phyloP scores from a whole-genome alignment of 129 eudicot genomes.

The Helianthus annuus region DNA sequence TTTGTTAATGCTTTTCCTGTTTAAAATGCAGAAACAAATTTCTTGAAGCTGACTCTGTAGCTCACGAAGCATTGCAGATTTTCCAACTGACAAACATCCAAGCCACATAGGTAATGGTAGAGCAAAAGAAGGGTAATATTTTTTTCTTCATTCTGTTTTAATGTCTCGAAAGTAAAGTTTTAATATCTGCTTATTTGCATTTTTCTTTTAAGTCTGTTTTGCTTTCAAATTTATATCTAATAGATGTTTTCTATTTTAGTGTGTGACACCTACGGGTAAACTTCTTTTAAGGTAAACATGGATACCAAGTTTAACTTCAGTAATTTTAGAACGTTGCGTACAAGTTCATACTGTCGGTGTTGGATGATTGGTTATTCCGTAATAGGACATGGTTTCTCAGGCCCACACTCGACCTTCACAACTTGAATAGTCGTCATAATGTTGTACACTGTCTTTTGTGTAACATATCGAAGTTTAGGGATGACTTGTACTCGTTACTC shows the following conservation, averaged over 20 bases:
- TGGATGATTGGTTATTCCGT: constrained; percentile 15
- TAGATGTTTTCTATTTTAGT: constrained; percentile 15
- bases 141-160: not conserved
- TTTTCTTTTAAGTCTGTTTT: too few species aligned
- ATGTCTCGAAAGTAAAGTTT: constrained; percentile 13
- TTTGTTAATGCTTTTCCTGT: too few species aligned
- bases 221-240: constrained; percentile 12
- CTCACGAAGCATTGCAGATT: too few species aligned
- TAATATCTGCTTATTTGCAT: too few species aligned
- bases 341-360: too few species aligned
- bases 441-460: not conserved
- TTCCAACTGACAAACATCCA: too few species aligned
- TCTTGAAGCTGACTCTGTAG: too few species aligned
- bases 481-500: too few species aligned
- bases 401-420: not conserved
- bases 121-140: constrained; percentile 79
- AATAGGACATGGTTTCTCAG: constrained; percentile 31
- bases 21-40: too few species aligned
- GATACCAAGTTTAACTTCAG: not conserved
- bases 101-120: too few species aligned
- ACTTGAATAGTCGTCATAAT: not conserved
- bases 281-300: constrained; percentile 72
- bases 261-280: constrained; percentile 88
- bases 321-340: not conserved
- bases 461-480: too few species aligned